Conservation (phyloP, 106 monocot genomes). For the Dendrobium officinale region DNA sequence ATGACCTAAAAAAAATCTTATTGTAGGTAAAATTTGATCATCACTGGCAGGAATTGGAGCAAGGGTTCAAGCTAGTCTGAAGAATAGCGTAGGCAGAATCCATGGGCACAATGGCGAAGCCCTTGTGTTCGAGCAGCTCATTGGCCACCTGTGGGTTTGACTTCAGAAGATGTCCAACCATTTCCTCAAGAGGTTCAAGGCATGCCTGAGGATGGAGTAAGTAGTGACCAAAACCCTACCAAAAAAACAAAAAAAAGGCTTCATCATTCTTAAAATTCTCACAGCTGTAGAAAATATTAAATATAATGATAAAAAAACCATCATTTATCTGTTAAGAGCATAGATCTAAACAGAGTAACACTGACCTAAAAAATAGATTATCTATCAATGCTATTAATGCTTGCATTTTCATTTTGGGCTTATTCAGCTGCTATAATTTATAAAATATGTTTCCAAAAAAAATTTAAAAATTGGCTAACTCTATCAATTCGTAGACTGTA, state of each 20-base stretch:
- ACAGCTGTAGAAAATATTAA: no score
- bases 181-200: constrained; percentile 23
- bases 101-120: constrained; percentile 28
- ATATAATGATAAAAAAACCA: no score
- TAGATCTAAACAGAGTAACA: no score
- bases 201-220: constrained; percentile 25
- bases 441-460: no score
- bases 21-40: background rate
- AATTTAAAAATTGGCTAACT: no score
- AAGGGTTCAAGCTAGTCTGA: background rate
- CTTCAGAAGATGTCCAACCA: constrained; percentile 38
- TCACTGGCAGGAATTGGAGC: background rate
- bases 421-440: no score
- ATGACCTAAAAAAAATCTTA: background rate
- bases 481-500: no score
- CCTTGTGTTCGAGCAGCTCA: constrained; percentile 36
- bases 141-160: constrained; percentile 21
- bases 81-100: constrained; percentile 28
- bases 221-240: constrained; percentile 44
- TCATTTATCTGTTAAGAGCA: no score
- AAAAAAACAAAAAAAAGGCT: background rate
- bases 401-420: no score
- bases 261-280: no score
- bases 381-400: no score
- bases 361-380: no score